These are phyloP conservation scores for Bryoerythrophyllum caledonicum DNA, from an alignment of 225 moss, liverwort and hornwort genomes.

Conservation along the genomic window DNA sequence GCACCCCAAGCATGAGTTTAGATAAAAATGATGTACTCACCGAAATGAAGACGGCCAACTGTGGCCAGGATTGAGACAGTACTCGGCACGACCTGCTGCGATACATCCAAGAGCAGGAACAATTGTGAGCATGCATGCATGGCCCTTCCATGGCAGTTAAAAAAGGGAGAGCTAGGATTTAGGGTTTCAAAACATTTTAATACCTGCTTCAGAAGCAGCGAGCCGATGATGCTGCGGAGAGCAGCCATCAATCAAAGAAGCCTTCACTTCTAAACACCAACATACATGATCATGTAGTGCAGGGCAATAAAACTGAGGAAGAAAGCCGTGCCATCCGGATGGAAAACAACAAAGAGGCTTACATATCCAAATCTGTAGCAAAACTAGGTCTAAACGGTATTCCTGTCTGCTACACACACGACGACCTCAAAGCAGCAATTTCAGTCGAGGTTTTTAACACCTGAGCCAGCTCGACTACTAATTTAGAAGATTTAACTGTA, in stretches of 20 bases:
- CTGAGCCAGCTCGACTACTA: neutral
- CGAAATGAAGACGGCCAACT: too few relatives aligned
- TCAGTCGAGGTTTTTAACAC: neutral
- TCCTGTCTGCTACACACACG: neutral
- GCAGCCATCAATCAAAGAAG: neutral
- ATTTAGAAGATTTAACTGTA: neutral
- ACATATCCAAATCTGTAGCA: neutral
- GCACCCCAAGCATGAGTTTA: too few relatives aligned
- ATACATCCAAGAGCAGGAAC: too few relatives aligned
- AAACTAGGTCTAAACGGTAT: neutral
- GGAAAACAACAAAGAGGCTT: neutral
- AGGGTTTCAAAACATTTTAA: too few relatives aligned
- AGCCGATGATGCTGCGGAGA: too few relatives aligned
- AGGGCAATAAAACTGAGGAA: neutral
- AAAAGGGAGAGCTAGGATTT: too few relatives aligned
- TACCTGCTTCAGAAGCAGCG: too few relatives aligned
- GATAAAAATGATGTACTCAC: too few relatives aligned
- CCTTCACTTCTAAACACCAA: neutral
- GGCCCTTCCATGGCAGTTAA: too few relatives aligned
- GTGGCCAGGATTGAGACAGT: too few relatives aligned
- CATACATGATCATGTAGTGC: neutral
- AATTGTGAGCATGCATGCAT: too few relatives aligned
- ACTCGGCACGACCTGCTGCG: too few relatives aligned
- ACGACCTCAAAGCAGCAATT: neutral
- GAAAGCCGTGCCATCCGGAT: neutral